Percentiles rank a stretch among this genome's conserved stretches.
phyloP scores from a whole-genome alignment of 176 grass and related monocot species.

The Microstegium vimineum region DNA sequence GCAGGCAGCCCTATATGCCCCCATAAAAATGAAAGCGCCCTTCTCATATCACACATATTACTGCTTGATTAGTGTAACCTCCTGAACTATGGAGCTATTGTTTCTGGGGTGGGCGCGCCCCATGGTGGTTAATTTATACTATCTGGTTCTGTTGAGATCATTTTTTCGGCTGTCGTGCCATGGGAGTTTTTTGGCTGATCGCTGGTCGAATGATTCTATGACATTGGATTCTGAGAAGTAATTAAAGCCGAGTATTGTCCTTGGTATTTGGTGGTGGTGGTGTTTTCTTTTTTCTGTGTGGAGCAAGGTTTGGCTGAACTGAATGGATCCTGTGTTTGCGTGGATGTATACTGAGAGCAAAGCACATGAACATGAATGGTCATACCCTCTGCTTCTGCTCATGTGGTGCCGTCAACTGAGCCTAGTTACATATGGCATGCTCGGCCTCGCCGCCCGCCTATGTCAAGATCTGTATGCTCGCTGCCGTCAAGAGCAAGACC shows the following conservation, averaged over 20 bases:
- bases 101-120: not conserved
- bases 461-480: no score
- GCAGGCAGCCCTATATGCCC: not conserved
- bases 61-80: conserved; percentile 7
- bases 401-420: not conserved
- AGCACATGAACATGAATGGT: not conserved
- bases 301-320: not conserved
- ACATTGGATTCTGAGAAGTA: not conserved
- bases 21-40: not conserved
- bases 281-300: not conserved
- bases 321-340: not conserved
- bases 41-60: not conserved
- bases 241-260: not conserved
- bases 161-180: conserved; percentile 27
- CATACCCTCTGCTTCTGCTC: not conserved
- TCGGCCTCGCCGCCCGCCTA: not conserved
- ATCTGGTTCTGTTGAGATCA: not conserved
- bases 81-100: not conserved
- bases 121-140: not conserved
- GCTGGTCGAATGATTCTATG: not conserved
- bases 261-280: not conserved
- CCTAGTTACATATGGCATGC: no score
- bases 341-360: not conserved
- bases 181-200: not conserved
- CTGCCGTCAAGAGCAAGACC: not conserved